phyloP scores from a whole-genome alignment of 495 filamentous ascomycete species.

The Cladorrhinum samala region DNA sequence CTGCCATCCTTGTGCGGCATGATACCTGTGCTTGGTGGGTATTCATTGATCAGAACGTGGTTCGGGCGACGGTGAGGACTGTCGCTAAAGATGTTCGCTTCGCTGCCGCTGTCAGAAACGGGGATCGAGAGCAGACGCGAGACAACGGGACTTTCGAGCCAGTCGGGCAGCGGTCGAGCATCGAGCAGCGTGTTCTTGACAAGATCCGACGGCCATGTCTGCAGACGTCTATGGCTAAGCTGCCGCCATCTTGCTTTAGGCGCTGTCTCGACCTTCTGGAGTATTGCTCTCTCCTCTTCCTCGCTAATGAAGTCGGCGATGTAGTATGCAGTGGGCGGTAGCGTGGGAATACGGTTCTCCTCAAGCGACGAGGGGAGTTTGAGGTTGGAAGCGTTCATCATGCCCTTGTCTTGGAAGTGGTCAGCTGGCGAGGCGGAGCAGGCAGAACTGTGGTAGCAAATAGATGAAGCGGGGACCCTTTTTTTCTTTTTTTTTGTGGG shows the following conservation, averaged over 20 bases:
- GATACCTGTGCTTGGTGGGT: constrained; percentile 80
- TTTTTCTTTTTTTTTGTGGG: too few species aligned
- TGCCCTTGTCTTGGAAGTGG: neutral
- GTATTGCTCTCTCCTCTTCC: constrained; percentile 64
- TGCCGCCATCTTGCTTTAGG: constrained; percentile 79
- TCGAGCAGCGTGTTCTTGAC: constrained; percentile 67
- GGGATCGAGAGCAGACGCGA: constrained; percentile 54
- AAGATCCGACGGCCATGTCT: constrained; percentile 81
- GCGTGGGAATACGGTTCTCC: constrained; percentile 45
- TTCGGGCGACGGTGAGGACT: constrained; percentile 76
- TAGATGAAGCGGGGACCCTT: too few species aligned
- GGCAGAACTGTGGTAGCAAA: neutral
- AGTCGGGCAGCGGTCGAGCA: constrained; percentile 61
- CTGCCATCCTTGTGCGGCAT: constrained; percentile 93
- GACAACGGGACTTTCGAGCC: constrained; percentile 67
- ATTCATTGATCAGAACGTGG: constrained; percentile 92
- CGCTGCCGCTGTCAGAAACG: constrained; percentile 21
- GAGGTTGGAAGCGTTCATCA: constrained; percentile 2
- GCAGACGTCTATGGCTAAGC: constrained; percentile 78
- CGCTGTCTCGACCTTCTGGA: constrained; percentile 53
- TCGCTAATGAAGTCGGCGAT: constrained; percentile 78
- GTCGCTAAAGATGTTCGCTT: constrained; percentile 53
- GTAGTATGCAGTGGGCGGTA: constrained; percentile 73
- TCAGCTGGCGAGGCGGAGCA: constrained; percentile 1
- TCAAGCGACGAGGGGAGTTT: constrained; percentile 41